Percentiles rank a stretch among this genome's conserved stretches.
Conservation (phyloP, 345 rosid species). For the Citrus medica region DNA sequence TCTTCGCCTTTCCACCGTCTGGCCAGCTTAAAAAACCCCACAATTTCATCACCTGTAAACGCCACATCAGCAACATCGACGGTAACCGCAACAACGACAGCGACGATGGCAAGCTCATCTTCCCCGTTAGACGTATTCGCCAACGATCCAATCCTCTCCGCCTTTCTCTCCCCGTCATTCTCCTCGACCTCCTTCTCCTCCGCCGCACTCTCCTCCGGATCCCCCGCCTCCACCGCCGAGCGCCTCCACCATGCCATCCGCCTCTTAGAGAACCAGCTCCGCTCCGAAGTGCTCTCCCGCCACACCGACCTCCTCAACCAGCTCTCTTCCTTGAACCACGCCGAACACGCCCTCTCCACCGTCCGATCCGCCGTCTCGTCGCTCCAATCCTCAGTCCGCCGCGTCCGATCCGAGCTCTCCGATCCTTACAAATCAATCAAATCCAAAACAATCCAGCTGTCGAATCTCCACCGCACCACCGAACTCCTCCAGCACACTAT, state of each 20-base stretch:
- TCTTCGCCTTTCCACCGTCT: conserved; percentile 72
- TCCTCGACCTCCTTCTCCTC: conserved; percentile 91
- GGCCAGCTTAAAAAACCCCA: conserved; percentile 52
- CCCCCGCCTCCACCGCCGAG: conserved; percentile 99
- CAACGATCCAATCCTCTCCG: conserved; percentile 65
- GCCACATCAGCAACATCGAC: not conserved
- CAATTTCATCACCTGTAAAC: conserved; percentile 6
- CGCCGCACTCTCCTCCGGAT: conserved; percentile 95
- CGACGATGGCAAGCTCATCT: conserved; percentile 15
- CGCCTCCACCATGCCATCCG: conserved; percentile 93
- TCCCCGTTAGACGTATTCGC: conserved; percentile 75
- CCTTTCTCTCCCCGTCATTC: conserved; percentile 85
- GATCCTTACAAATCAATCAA: conserved; percentile 69
- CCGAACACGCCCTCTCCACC: conserved; percentile 78
- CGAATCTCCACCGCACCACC: conserved; percentile 66
- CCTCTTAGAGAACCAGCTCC: conserved; percentile 89
- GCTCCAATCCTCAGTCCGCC: conserved; percentile 78
- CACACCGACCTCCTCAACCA: conserved; percentile 82
- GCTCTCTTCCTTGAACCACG: conserved; percentile 81
- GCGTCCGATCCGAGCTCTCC: conserved; percentile 82
- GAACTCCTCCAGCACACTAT: conserved; percentile 80
- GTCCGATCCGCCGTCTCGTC: conserved; percentile 87
- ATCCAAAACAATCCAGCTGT: conserved; percentile 66
- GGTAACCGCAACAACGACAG: conserved; percentile 29
- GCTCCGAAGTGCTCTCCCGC: conserved; percentile 84